Evolutionary conservation across 768 basidiomycete genomes (phyloP).

Genomic region (Mycena venus): DNA sequence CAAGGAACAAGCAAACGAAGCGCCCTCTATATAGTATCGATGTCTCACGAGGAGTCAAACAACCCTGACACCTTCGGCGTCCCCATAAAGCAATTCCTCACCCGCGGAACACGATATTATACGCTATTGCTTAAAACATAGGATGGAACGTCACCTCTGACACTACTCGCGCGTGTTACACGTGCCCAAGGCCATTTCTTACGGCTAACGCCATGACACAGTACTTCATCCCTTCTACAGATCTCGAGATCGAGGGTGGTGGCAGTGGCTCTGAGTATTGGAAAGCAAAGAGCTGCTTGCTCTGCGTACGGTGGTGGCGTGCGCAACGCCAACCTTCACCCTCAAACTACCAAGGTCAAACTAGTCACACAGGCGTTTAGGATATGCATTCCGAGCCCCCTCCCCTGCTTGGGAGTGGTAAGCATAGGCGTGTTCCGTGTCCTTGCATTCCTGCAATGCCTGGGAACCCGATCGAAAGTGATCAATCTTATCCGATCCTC

Average conservation of each 20-base stretch:
- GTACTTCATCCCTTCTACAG: background rate
- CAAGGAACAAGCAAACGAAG: too few species aligned
- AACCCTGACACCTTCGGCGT: background rate
- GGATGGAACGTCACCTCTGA: background rate
- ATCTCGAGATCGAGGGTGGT: constrained; percentile 18
- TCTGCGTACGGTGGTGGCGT: constrained; percentile 20
- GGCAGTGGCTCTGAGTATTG: background rate
- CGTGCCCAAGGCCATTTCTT: constrained; percentile 14
- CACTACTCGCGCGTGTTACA: constrained; percentile 12
- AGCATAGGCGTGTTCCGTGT: constrained; percentile 17
- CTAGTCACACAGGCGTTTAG: constrained; percentile 1
- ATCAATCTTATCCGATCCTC: constrained; percentile 27
- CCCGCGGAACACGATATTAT: constrained; percentile 25
- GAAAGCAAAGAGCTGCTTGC: background rate
- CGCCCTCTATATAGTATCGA: too few species aligned
- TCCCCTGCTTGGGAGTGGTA: too few species aligned
- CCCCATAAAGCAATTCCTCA: constrained; percentile 18
- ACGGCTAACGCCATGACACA: background rate
- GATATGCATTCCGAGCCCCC: constrained; percentile 18
- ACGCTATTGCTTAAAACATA: constrained; percentile 27
- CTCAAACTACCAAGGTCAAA: background rate
- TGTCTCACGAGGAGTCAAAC: too few species aligned
- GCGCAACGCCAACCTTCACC: background rate
- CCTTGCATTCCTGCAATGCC: constrained; percentile 14
- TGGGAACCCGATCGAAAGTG: constrained; percentile 19